Base-by-base conservation (phyloP, 2,329 filamentous ascomycete species). In the Aureobasidium sp. region DNA sequence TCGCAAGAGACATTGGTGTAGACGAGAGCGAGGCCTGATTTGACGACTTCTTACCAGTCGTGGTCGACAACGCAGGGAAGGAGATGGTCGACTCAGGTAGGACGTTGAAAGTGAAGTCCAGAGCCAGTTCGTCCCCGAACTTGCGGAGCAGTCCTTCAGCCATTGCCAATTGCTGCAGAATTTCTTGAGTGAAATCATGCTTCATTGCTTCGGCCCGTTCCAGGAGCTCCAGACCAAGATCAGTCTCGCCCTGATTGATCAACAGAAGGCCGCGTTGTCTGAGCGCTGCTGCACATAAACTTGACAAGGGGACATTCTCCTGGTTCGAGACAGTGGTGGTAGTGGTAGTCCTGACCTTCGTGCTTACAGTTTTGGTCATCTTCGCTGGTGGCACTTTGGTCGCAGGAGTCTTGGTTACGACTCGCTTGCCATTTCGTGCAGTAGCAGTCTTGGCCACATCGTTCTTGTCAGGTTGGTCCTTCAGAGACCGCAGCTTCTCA, bases 71-170 rank as follows among this genome's bases (percentile, higher is more conserved):
- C 0, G 90, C 86, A 1, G 92, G 91, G 64, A 93, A 88, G 0
- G 91, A 95, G 29, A 97, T 86, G 0, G 91, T 96, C 0, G 94
- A 97, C 69, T 99, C 94, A 49, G 93, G 90, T 17, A 97, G 82
- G 11, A 93, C 89, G 20, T 90, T 95, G 73, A 93, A 95, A 3
- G 94, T 88, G 2, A 92, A 64, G 31, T 64, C 64, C 15, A 55
- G 22, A 17, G 44, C 48, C 3, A 62, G 27, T 25, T 62, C 49
- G 12, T 48, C 49, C 5, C 44, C 29, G 9, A 61, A 62, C 9
- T 49, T 60, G 5, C 41, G 34, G 29, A 66, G 25, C 14, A 61
- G 29, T 20, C 57, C 57, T 27, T 60, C 57, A 34, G 57, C 44
- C 57, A 60, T 60, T 31, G 57, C 57, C n/a, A 49, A 31, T 31